Conservation (phyloP, 345 rosid genomes). For the Murraya koenigii region DNA sequence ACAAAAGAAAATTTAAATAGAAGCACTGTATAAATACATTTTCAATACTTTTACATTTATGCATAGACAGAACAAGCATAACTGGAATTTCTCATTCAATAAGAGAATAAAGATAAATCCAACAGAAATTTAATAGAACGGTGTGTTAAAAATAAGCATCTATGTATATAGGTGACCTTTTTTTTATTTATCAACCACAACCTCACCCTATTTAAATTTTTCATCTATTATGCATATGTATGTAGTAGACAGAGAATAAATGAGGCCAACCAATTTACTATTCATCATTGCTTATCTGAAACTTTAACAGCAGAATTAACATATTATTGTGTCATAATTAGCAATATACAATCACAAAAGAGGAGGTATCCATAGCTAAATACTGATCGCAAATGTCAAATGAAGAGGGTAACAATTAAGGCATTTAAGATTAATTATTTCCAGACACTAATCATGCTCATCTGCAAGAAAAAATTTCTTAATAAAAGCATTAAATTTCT, state of each 20-base stretch:
- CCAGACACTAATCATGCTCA: background rate
- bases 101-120: background rate
- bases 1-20: background rate
- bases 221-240: conserved; percentile 3
- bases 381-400: background rate
- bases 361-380: background rate
- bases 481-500: conserved; percentile 3
- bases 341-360: background rate
- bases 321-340: background rate
- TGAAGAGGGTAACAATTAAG: background rate
- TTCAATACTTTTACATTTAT: background rate
- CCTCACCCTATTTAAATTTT: background rate
- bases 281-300: background rate
- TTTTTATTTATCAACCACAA: background rate
- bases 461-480: background rate
- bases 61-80: background rate
- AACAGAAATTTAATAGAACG: background rate
- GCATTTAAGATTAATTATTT: background rate
- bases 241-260: background rate
- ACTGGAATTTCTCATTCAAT: background rate
- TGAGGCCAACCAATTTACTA: background rate
- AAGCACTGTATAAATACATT: background rate
- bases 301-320: conserved; percentile 1
- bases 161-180: too few relatives aligned
- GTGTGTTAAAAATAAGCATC: background rate